A percentile compares a stretch with the other conserved stretches of the same genome.
These are phyloP conservation scores for Penicillium sclerotigenum DNA, from an alignment of 2,329 filamentous ascomycete genomes.

Conservation along the genomic window DNA sequence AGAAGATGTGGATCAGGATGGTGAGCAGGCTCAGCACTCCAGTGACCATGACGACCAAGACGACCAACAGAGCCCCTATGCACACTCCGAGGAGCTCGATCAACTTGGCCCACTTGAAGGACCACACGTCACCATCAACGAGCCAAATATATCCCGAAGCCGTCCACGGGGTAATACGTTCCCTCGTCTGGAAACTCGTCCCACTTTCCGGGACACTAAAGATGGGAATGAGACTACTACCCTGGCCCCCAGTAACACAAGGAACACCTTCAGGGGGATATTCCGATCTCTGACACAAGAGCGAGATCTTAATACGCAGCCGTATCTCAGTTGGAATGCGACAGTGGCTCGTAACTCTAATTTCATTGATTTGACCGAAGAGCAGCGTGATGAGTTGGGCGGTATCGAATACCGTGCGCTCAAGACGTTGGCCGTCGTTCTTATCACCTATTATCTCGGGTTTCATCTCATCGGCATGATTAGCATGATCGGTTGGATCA, in stretches of 20 bases:
- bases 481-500: slow-evolving; percentile 77
- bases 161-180: slow-evolving; percentile 38
- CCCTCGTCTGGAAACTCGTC: slow-evolving; percentile 39
- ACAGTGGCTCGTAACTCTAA: slow-evolving; percentile 91
- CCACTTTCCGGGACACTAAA: slow-evolving; percentile 32
- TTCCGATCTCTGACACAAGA: slow-evolving; percentile 40
- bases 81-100: slow-evolving; percentile 21
- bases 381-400: slow-evolving; percentile 89
- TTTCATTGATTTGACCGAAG: slow-evolving; percentile 82
- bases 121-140: slow-evolving; percentile 49
- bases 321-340: slow-evolving; percentile 91
- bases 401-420: slow-evolving; percentile 94
- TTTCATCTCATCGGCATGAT: slow-evolving; percentile 76
- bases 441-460: slow-evolving; percentile 76
- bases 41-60: slow-evolving; percentile 24
- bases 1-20: slow-evolving; percentile 42
- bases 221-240: slow-evolving; percentile 29
- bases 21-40: slow-evolving; percentile 18
- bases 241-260: slow-evolving; percentile 25
- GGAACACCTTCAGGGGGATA: slow-evolving; percentile 33
- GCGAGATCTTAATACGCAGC: slow-evolving; percentile 56
- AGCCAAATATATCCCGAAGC: slow-evolving; percentile 39
- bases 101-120: slow-evolving; percentile 29
- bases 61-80: not conserved
- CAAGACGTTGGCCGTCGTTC: slow-evolving; percentile 76